These are phyloP conservation scores for Cunninghamia lanceolata DNA, from an alignment of 75 land plant species.

Conservation along the genomic window DNA sequence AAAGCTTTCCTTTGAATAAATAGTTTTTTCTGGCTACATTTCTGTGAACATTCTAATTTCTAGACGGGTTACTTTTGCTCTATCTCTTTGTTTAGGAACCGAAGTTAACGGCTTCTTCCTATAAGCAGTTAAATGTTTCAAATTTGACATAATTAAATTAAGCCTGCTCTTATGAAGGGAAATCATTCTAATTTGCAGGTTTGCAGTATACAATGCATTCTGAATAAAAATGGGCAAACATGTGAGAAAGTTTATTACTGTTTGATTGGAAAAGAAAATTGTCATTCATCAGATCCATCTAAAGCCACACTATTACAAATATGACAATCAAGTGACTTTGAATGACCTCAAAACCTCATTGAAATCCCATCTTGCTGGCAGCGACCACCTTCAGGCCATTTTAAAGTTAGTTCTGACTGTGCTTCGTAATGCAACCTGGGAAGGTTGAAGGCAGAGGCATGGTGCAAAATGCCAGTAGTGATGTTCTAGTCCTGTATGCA, in stretches of 20 bases:
- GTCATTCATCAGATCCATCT: not conserved
- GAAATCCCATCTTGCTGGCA: not conserved
- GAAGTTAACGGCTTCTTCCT: not conserved
- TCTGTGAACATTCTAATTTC: not conserved
- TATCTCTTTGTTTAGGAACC: not conserved
- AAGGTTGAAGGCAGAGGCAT: not conserved
- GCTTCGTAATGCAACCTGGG: not conserved
- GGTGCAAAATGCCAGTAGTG: not conserved
- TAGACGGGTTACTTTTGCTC: not conserved
- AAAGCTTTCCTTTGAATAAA: not conserved
- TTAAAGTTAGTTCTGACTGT: not conserved
- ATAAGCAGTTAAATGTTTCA: not conserved
- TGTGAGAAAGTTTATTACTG: too few relatives aligned
- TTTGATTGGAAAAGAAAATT: not conserved
- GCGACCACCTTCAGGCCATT: not conserved
- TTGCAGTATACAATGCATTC: not conserved
- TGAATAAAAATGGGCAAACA: not conserved
- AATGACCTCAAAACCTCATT: not conserved
- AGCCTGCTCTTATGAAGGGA: not conserved
- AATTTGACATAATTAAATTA: not conserved
- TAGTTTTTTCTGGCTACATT: not conserved
- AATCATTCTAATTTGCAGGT: not conserved
- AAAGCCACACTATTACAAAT: not conserved
- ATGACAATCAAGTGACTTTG: not conserved
- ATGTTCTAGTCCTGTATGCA: not conserved